A percentile compares a stretch with the other conserved stretches of the same genome.
phyloP scores from a whole-genome alignment of 352 stramenopile genomes.

The Globisporangium cederbergense region DNA sequence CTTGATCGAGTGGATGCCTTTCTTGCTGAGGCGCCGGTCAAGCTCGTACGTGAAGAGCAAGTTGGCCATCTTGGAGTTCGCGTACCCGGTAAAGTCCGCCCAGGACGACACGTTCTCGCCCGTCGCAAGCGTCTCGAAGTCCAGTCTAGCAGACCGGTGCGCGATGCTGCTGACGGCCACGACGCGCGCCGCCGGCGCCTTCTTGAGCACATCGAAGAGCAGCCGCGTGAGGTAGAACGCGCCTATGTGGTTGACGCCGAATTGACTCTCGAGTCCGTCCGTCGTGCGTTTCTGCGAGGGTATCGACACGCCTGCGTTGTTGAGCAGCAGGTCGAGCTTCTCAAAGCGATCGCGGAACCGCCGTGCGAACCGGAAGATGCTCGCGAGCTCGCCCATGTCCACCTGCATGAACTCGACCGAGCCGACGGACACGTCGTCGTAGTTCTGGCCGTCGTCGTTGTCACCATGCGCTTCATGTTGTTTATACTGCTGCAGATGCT shows the following conservation, averaged over 20 bases:
- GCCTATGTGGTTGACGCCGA: conserved; percentile 50
- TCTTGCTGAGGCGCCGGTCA: conserved; percentile 32
- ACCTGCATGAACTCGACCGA: conserved; percentile 24
- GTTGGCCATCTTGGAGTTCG: conserved; percentile 53
- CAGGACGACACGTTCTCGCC: conserved; percentile 12
- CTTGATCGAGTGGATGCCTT: conserved; percentile 35
- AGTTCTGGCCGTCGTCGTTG: conserved; percentile 13
- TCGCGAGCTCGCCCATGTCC: conserved; percentile 24
- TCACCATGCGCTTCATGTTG: not conserved
- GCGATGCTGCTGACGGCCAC: conserved; percentile 34
- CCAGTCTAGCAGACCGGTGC: conserved; percentile 21
- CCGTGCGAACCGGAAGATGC: conserved; percentile 19
- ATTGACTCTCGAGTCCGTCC: conserved; percentile 39
- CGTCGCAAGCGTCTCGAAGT: conserved; percentile 15
- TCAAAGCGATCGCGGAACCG: conserved; percentile 18
- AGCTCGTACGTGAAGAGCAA: conserved; percentile 67
- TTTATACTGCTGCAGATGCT: conserved; percentile 5
- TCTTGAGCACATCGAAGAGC: conserved; percentile 34
- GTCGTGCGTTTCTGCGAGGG: not conserved
- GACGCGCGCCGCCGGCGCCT: conserved; percentile 21
- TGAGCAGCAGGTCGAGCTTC: conserved; percentile 31
- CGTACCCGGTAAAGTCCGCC: conserved; percentile 38
- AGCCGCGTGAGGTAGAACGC: conserved; percentile 47
- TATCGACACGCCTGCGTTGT: conserved; percentile 32
- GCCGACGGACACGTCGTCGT: not conserved